Evolutionary conservation across 2,329 filamentous ascomycete species (phyloP), one percentile per base, ranked within the genome.

Genomic region (Sclerotinia nivalis): DNA sequence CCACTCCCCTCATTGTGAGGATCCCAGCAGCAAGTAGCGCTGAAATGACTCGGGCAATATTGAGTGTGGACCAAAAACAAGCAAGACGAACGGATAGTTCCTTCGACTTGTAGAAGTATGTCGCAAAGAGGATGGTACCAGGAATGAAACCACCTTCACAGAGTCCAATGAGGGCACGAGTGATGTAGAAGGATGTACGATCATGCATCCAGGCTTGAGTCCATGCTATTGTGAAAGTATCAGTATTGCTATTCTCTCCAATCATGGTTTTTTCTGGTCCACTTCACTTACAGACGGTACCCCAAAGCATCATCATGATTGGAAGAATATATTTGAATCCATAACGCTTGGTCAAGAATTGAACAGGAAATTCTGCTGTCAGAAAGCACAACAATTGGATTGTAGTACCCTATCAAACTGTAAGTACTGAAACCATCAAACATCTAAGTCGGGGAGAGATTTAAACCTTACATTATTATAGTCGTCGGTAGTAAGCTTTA

Each of bases 31-130:
- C 85, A 18, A 87, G 77, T 72, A 88, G 87, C 1, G 86, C 85
- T 1, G 84, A 83, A 4, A 85, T 78, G 50, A 88, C 85, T 52
- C 84, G 80, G 0, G 84, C 83, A 7, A 80, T 78, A 56, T 83
- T 81, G 66, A 87, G 88, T 1, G 86, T 82, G 1, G 75, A 85
- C 90, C 89, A 92, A 79, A 91, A 92, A 80, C 85, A 91, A 66
- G 86, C 87, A 34, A 92, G 80, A 0, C 90, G 84, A 50, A 86
- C 83, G 0, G 90, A 89, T 1, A 92, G 82, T 78, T 91, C 85
- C 70, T 83, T 84, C 2, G 87, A 85, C 15, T 86, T 92, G 79
- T 92, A 93, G 80, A 89, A 93, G 77, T 92, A 92, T 40, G 85
- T 88, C 1, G 91, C 82, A 76, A 91, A 91, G 0, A 89, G 80